Percentiles rank a stretch among this genome's conserved stretches.
phyloP scores from a whole-genome alignment of 805 yeast species.

The Priceomyces fermenticarens region DNA sequence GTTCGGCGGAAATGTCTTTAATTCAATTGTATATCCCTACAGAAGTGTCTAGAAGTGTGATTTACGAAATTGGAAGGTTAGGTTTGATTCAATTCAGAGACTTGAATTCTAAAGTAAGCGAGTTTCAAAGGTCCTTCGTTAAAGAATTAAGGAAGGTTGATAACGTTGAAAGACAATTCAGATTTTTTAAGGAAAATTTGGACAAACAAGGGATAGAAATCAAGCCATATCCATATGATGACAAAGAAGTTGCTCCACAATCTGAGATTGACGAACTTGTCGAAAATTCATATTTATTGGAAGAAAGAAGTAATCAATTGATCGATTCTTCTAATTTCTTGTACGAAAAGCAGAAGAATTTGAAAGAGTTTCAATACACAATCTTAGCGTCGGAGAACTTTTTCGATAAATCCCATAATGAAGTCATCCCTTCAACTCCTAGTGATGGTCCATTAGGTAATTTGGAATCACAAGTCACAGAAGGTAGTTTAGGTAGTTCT shows the following conservation, averaged over 20 bases:
- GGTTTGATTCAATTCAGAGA: constrained; percentile 89
- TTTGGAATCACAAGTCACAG: constrained; percentile 36
- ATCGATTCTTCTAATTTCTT: constrained; percentile 66
- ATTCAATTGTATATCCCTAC: constrained; percentile 89
- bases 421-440: constrained; percentile 19
- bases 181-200: constrained; percentile 45
- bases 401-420: constrained; percentile 31
- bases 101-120: constrained; percentile 67
- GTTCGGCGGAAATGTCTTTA: constrained; percentile 97
- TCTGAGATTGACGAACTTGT: constrained; percentile 71
- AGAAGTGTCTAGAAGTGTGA: constrained; percentile 83
- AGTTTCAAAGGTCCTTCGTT: constrained; percentile 89
- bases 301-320: constrained; percentile 70
- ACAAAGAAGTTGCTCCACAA: constrained; percentile 33
- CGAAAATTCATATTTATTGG: constrained; percentile 61
- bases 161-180: constrained; percentile 79
- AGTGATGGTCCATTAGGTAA: constrained; percentile 37
- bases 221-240: constrained; percentile 24
- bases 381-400: constrained; percentile 35
- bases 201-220: constrained; percentile 45
- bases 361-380: constrained; percentile 66
- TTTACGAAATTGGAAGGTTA: constrained; percentile 82
- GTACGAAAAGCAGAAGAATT: constrained; percentile 56
- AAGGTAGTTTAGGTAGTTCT: constrained; percentile 19
- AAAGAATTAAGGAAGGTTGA: constrained; percentile 81